A percentile compares a stretch with the other conserved stretches of the same genome.
These are phyloP conservation scores for Lactifluus subvellereus DNA, from an alignment of 768 basidiomycete species.

Conservation along the genomic window DNA sequence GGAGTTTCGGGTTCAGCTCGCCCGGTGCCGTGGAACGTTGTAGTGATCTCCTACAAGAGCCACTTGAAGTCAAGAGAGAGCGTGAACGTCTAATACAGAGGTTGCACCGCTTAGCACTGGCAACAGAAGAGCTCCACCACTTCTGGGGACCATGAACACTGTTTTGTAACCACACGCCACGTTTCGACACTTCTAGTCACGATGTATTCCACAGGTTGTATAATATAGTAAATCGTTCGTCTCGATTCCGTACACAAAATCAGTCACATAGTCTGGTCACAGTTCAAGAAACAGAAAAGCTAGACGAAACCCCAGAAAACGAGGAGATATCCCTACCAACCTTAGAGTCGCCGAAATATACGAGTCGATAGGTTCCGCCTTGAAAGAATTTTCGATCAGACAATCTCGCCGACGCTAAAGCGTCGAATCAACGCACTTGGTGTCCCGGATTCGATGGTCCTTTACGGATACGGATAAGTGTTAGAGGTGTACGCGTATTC, in stretches of 20 bases:
- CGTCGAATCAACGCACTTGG: constrained; percentile 37
- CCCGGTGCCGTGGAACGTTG: constrained; percentile 10
- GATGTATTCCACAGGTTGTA: background rate
- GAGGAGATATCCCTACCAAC: constrained; percentile 55
- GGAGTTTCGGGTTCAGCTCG: constrained; percentile 8
- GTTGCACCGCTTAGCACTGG: background rate
- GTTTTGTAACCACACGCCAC: background rate
- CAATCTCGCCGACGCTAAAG: background rate
- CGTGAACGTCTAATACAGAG: constrained; percentile 5
- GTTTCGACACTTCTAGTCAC: background rate
- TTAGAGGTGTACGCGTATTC: background rate
- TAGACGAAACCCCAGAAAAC: constrained; percentile 57
- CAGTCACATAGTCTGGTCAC: background rate
- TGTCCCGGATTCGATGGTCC: constrained; percentile 60
- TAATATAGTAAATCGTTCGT: background rate
- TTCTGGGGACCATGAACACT: background rate
- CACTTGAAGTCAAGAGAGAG: background rate
- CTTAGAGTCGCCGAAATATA: constrained; percentile 75
- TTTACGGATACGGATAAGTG: constrained; percentile 26
- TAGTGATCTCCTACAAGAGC: constrained; percentile 2
- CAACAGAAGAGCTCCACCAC: background rate
- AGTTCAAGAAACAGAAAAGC: constrained; percentile 48
- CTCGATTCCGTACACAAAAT: background rate
- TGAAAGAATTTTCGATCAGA: background rate
- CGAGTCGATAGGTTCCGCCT: constrained; percentile 68